Evolutionary conservation across 2,329 filamentous ascomycete species (phyloP), one percentile per base, ranked within the genome.

Genomic region (Clarireedia homoeocarpa): DNA sequence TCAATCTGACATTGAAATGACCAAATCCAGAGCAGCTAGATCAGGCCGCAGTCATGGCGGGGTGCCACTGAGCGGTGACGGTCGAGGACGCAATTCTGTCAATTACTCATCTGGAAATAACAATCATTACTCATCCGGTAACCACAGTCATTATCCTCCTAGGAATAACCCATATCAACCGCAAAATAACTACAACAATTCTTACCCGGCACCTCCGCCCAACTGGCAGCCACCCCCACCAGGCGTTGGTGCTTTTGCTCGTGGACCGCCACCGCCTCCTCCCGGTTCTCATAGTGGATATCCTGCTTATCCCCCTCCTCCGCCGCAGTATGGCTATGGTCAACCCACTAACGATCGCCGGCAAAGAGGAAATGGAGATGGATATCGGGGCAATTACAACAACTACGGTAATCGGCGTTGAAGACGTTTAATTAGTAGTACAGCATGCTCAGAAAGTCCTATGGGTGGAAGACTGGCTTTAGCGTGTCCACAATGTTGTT

Each of bases 41-140:
- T 77, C 79, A 23, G 85, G 89, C n/a, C 81, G 89, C 53, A 81
- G 79, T 48, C 83, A 83, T 65, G 86, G 88, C 12, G 88, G 88
- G 38, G 86, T 78, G 5, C 84, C 84, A 17, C 74, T 88, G 24
- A 59, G 67, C 47, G 73, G 75, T 57, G 72, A 76, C 53, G 73
- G 78, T 34, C 70, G 74, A 49, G 73, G 77, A 58, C 71, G 74
- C 38, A 72, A 73, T 49, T 75, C 74, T 17, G 79, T 82, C 67
- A 82, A 81, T 60, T 84, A 83, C 67, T 73, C 72, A 3, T 67
- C 69, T 10, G 38, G 55, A 12, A 55, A 50, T 42, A 61, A 62
- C n/a, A 63, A 62, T 56, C 58, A 65, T 17, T 49, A 58, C 34
- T 34, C 30, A 9, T 34, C 30, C 55, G 30, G 51, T 20, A 36